Evolutionary conservation across 192 early-diverging fungal species (phyloP), one percentile per base, ranked within the genome.

Genomic region (Rhizophlyctis rosea): DNA sequence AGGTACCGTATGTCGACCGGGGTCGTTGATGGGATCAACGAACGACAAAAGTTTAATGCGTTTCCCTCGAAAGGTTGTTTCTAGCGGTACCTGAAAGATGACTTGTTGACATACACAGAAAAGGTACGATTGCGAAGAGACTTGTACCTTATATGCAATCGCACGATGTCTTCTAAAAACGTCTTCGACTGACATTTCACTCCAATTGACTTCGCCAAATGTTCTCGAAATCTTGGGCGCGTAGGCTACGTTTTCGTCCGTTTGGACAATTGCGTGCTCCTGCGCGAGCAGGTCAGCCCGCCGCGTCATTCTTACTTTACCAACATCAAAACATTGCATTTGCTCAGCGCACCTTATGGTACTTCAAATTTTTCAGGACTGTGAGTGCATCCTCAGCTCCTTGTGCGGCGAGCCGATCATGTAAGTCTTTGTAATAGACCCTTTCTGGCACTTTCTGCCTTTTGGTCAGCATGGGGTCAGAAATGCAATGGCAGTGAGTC

Each of bases 101-200:
- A 34, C 1, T 54, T 24, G 53, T 21, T 57, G 48, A 24, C 59
- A 56, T 16, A 31, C 31, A 28, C 24, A 39, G 24, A 50, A 36
- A 47, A 62, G 14, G 16, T 14, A 59, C 23, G 30, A 30, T 24
- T 11, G 11, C 1, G 62, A 14, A 1, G n/a, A 9, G 23, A 24
- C 11, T 49, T 0, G 44, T 70, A 91, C 90, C 75, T 86, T 87
- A 39, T 83, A 72, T 30, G 87, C 88, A 64, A 91, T 84, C 4
- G 92, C 90, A 27, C 89, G 76, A 61, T 90, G 73, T 47, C 87
- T 64, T 56, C 81, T 70, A 49, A 85, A 84, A 5, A 91, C 78
- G 1, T 87, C 52, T 32, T 82, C 73, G 0, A 83, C 84, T 0
- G 79, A 67, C 85, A 87, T 85, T 1, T 35, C 39, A 4, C 67